Conservation (phyloP, 306 rosid genomes). For the Prunus mira region DNA sequence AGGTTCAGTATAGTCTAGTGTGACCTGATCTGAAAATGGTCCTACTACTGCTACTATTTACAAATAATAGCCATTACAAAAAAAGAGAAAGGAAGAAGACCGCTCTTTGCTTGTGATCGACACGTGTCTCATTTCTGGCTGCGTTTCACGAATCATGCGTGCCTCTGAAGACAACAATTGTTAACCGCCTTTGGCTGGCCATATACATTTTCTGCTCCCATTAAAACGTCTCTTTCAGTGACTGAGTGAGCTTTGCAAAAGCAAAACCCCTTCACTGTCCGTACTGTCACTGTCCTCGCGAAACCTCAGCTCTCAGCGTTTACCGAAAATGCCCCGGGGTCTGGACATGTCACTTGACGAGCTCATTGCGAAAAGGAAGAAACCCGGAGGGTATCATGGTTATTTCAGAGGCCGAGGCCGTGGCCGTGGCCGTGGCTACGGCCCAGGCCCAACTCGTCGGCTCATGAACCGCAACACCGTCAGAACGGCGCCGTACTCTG, state of each 20-base stretch:
- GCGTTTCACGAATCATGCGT: neutral
- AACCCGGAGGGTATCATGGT: neutral
- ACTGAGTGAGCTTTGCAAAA: neutral
- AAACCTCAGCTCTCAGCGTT: neutral
- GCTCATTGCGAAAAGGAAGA: conserved; percentile 15
- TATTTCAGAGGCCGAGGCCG: neutral
- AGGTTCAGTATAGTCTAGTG: neutral
- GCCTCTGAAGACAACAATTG: neutral
- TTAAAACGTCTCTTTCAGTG: neutral
- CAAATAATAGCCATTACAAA: neutral
- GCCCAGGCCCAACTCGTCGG: conserved; percentile 29
- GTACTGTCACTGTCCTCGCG: neutral
- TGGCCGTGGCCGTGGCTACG: conserved; percentile 19
- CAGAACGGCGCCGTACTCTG: conserved; percentile 22
- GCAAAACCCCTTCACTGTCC: neutral
- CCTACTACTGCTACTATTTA: neutral
- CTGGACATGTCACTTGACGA: conserved; percentile 42
- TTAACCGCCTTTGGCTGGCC: neutral
- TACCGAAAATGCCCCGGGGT: conserved; percentile 12
- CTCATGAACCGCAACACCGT: conserved; percentile 2
- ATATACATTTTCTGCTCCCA: neutral
- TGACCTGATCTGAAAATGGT: neutral
- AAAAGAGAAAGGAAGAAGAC: no score
- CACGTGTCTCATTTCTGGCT: neutral
- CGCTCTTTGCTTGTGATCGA: neutral